A percentile compares a stretch with the other conserved stretches of the same genome.
phyloP scores from a whole-genome alignment of 371 early-diverging fungal genomes.

The Haplosporangium sp. region DNA sequence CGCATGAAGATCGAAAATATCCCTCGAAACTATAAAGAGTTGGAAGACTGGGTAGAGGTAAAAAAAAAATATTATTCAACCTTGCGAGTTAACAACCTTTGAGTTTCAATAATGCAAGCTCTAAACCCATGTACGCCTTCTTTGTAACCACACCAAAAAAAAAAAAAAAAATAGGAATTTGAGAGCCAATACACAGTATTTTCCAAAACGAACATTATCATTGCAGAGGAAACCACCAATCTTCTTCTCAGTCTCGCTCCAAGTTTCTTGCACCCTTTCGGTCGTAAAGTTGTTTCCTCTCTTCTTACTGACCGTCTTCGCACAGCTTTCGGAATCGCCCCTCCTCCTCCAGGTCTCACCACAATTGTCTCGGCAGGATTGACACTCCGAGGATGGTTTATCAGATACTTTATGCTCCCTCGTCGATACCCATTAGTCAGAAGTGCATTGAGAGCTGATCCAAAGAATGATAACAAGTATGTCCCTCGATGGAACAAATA shows the following conservation, averaged over 20 bases:
- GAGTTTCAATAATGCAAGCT: neutral
- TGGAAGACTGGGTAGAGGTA: conserved; percentile 57
- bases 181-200: conserved; percentile 37
- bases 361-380: conserved; percentile 21
- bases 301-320: conserved; percentile 48
- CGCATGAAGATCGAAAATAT: conserved; percentile 68
- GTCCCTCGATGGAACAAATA: conserved; percentile 51
- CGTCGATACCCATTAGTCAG: conserved; percentile 36
- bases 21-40: conserved; percentile 60
- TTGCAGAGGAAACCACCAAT: conserved; percentile 52
- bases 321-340: conserved; percentile 43
- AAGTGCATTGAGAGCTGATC: conserved; percentile 40
- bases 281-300: conserved; percentile 25
- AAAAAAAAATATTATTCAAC: neutral
- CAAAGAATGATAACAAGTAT: conserved; percentile 45
- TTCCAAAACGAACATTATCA: conserved; percentile 37
- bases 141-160: neutral
- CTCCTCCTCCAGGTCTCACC: conserved; percentile 33
- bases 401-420: conserved; percentile 55
- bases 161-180: conserved; percentile 23
- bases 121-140: neutral
- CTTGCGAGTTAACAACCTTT: neutral
- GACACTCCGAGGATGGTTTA: conserved; percentile 41
- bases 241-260: conserved; percentile 50
- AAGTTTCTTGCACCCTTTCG: conserved; percentile 36